Percentiles rank a stretch among this genome's conserved stretches.
phyloP scores from a whole-genome alignment of 352 stramenopile genomes.

The Globisporangium canariense region DNA sequence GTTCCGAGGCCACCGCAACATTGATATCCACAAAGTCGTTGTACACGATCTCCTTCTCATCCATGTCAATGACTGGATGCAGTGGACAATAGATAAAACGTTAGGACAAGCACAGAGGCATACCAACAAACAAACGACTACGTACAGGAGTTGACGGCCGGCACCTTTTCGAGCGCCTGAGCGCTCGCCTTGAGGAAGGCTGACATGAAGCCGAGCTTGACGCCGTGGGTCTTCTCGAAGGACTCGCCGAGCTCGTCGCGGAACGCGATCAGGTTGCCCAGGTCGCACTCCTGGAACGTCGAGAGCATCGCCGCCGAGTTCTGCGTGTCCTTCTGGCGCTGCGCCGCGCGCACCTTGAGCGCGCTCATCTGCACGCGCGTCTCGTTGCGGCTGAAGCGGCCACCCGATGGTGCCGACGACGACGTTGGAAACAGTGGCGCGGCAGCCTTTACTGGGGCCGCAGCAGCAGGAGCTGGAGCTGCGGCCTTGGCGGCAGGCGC shows the following conservation, averaged over 20 bases:
- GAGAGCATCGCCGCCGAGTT: constrained; percentile 98
- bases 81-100: constrained; percentile 4
- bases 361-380: constrained; percentile 93
- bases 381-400: constrained; percentile 62
- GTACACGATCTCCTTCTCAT: constrained; percentile 98
- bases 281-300: constrained; percentile 99
- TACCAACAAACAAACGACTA: constrained; percentile 7
- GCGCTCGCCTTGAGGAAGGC: constrained; percentile 97
- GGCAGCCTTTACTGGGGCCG: constrained; percentile 21
- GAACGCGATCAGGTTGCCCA: constrained; percentile 94
- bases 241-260: constrained; percentile 88
- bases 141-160: constrained; percentile 95
- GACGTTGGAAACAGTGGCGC: constrained; percentile 6
- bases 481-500: constrained; percentile 24
- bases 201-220: constrained; percentile 99
- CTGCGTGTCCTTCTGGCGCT: constrained; percentile 97
- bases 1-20: constrained; percentile 94
- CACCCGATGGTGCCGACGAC: constrained; percentile 7
- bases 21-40: constrained; percentile 98
- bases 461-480: constrained; percentile 23
- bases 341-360: constrained; percentile 93
- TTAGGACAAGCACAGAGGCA: too few relatives aligned
- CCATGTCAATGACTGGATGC: constrained; percentile 93
- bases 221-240: constrained; percentile 96
- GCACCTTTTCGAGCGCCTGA: constrained; percentile 90